Evolutionary conservation across 2,329 filamentous ascomycete genomes (phyloP), one percentile per base, ranked within the genome.

Genomic region (Alternaria sp.): DNA sequence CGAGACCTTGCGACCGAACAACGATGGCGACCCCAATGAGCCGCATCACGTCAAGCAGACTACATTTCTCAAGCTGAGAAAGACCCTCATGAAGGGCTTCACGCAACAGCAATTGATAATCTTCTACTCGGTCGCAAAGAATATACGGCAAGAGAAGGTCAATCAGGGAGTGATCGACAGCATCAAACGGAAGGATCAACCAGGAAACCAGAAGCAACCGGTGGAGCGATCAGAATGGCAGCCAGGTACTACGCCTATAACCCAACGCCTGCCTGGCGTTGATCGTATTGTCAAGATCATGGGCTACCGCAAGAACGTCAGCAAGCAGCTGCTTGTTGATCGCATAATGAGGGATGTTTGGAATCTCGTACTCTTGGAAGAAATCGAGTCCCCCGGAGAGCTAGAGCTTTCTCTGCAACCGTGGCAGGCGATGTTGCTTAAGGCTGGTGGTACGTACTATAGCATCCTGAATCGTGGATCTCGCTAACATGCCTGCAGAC

Each of bases 321-420:
- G 68, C 57, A 80, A 80, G 69, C 64, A 64, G 47, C 54, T 76
- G 9, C 51, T 80, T 6, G 70, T 76, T 8, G 77, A 79, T 51
- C 72, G 73, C 44, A 79, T 80, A 26, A 64, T 80, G n/a, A 67
- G 75, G 28, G 68, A 70, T 36, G 61, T 73, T 4, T 80, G 78
- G 78, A 69, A 76, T 15, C 60, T 79, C 7, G 65, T 73, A 8
- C 57, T 77, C 21, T 63, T 79, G 15, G 78, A 80, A 54, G 78
- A 80, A 62, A 72, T 77, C 19, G 77, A 80, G 58, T 69, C 74
- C 0, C 65, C 73, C 23, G 78, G 78, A 17, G 77, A 80, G 62
- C 57, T 80, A 13, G 79, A 80, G 59, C 55, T 80, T n/a, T 59
- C 59, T 3, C 51, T 80, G 40, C 71, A 75, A 61, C 71, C 70